phyloP scores from a whole-genome alignment of 208 protist genomes.

The Crithidia fasciculata region DNA sequence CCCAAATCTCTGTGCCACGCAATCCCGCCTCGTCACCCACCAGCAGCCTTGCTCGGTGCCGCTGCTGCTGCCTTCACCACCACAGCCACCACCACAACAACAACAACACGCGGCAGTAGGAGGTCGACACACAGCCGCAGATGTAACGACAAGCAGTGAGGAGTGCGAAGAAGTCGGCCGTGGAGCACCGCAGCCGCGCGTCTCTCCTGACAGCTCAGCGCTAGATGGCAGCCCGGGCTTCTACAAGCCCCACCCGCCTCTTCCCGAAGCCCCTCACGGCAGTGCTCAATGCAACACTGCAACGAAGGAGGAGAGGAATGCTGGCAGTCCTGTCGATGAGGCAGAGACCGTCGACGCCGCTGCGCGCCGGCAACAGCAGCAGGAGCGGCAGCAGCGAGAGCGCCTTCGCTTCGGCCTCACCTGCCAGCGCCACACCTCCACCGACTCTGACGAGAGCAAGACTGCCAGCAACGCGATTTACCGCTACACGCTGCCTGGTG shows the following conservation, averaged over 20 bases:
- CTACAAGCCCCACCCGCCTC: background rate
- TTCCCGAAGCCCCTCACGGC: background rate
- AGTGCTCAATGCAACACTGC: background rate
- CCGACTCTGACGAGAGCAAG: background rate
- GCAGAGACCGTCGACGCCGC: background rate
- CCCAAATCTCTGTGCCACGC: conserved; percentile 29
- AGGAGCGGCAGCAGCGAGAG: conserved; percentile 9
- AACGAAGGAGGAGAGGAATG: background rate
- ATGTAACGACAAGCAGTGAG: no score
- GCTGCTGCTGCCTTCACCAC: background rate
- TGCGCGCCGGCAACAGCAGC: background rate
- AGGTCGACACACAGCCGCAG: no score
- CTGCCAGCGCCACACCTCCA: conserved; percentile 2
- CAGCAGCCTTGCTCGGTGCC: conserved; percentile 30
- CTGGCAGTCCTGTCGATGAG: background rate
- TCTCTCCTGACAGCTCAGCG: conserved; percentile 9
- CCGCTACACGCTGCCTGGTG: conserved; percentile 17
- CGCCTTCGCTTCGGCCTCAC: conserved; percentile 1
- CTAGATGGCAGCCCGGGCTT: background rate
- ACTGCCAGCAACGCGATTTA: background rate
- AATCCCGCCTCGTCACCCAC: conserved; percentile 7
- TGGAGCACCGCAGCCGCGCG: background rate
- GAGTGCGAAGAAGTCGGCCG: background rate
- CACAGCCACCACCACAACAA: background rate
- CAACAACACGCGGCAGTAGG: background rate